Base-by-base conservation (phyloP, 495 filamentous ascomycete genomes). In the Xylaria bambusicola region DNA sequence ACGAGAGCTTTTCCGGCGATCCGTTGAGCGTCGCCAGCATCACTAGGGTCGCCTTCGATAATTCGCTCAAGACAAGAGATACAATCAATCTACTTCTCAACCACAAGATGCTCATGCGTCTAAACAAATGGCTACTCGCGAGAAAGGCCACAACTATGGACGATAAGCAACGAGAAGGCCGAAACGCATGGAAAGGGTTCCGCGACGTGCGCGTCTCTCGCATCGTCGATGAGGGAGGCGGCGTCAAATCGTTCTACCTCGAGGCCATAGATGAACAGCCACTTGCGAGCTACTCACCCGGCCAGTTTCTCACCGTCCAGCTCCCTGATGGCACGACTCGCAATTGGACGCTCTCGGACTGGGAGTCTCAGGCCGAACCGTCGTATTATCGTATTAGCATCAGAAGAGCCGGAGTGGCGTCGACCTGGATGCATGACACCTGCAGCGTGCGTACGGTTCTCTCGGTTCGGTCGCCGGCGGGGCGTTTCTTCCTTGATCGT, bases 31-130 rank as follows among this genome's bases (percentile, higher is more conserved):
- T 54, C 36, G 56, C 56, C 38, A 46, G 18, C 21, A 38, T 52
- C 15, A 44, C 48, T 8, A 29, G 20, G 36, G 17, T 59, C 15
- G 46, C 46, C 18, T 59, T 45, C 17, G 47, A 61, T 24, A 54
- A 46, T n/a, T 61, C 41, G 38, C 33, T 61, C 23, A 60, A 53
- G 58, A 60, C 41, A 8, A 50, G 56, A 3, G 58, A 61, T 17
- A 54, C 50, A 21, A 42, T 54, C 21, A 55, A 52, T 26, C 33
- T 52, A 7, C 41, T 49, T 18, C 24, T 49, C 41, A 52, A 59
- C 24, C 52, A 55, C 41, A 9, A 47, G 8, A 46, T 44, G 31
- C 58, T 49, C 58, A 48, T 61, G 33, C 50, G 44, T 12, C 24
- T 61, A 51, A 55, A 55, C 51, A 40, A 40, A 29, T 61, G 21